A percentile compares a stretch with the other conserved stretches of the same genome.
phyloP scores from a whole-genome alignment of 1,284 basidiomycete genomes.

The Termitomyces sp. region DNA sequence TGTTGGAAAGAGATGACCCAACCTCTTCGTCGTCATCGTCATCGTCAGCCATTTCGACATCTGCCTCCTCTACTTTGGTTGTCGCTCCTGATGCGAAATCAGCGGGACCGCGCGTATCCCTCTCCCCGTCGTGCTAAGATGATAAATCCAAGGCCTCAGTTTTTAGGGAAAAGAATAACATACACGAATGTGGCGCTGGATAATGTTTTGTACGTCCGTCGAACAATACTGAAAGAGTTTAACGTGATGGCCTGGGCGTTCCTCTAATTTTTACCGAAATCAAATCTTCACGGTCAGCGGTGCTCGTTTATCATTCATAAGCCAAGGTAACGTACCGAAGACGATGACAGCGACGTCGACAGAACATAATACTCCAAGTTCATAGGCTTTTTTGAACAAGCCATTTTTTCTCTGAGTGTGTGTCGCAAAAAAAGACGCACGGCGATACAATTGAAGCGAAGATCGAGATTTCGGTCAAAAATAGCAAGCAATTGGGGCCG shows the following conservation, averaged over 20 bases:
- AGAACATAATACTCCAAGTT: constrained; percentile 25
- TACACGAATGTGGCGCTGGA: constrained; percentile 45
- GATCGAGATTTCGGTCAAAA: constrained; percentile 46
- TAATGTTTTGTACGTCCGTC: constrained; percentile 47
- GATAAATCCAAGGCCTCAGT: constrained; percentile 10
- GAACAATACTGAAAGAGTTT: constrained; percentile 65
- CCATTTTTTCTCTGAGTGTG: constrained; percentile 29
- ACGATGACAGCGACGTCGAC: constrained; percentile 24
- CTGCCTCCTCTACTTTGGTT: constrained; percentile 34
- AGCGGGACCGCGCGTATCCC: constrained; percentile 42
- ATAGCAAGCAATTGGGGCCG: constrained; percentile 32
- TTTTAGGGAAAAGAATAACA: constrained; percentile 15
- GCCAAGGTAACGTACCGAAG: constrained; percentile 15
- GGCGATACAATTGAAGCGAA: constrained; percentile 23
- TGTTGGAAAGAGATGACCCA: constrained; percentile 1
- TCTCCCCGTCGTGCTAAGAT: constrained; percentile 49
- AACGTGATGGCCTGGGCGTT: constrained; percentile 48
- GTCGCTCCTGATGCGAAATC: constrained; percentile 38
- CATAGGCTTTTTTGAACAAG: constrained; percentile 29
- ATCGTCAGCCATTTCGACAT: constrained; percentile 30
- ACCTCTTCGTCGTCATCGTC: constrained; percentile 29
- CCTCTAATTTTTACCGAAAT: constrained; percentile 33
- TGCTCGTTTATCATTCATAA: not conserved
- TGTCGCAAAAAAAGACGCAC: constrained; percentile 1
- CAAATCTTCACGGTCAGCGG: constrained; percentile 7